Percentiles rank a stretch among this genome's conserved stretches.
These are phyloP conservation scores for Vitis rupestris DNA, from an alignment of 164 flowering plant genomes.

Conservation along the genomic window DNA sequence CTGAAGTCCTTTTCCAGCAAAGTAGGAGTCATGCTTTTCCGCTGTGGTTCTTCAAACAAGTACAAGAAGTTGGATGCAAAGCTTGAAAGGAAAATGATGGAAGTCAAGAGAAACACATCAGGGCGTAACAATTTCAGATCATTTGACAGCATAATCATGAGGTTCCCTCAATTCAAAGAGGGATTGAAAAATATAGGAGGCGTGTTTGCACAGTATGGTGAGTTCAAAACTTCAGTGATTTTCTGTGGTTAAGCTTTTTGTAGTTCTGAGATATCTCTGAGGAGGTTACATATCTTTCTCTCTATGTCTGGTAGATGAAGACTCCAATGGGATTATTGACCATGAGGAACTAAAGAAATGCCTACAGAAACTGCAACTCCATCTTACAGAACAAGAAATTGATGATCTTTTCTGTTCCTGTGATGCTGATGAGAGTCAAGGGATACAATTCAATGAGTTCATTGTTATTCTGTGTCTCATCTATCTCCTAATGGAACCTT, in stretches of 20 bases:
- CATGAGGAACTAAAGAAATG: conserved; percentile 56
- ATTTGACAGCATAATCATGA: conserved; percentile 61
- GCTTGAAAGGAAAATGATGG: conserved; percentile 60
- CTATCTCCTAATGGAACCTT: conserved; percentile 55
- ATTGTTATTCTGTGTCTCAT: conserved; percentile 71
- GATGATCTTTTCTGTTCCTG: conserved; percentile 59
- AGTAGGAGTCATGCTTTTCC: conserved; percentile 39
- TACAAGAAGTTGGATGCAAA: conserved; percentile 50
- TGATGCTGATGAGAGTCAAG: conserved; percentile 55
- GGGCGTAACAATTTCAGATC: conserved; percentile 45
- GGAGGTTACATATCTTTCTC: not conserved
- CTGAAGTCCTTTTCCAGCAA: conserved; percentile 45
- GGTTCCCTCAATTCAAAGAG: conserved; percentile 64
- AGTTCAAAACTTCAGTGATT: conserved; percentile 14
- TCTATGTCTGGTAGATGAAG: conserved; percentile 44
- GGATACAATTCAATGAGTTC: conserved; percentile 71
- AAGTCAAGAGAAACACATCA: conserved; percentile 41
- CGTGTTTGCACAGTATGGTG: conserved; percentile 69
- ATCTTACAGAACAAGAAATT: conserved; percentile 48
- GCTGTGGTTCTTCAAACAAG: conserved; percentile 36
- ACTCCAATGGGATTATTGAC: conserved; percentile 58
- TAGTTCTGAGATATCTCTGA: not conserved
- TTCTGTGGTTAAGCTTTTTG: not conserved
- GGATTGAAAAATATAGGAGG: conserved; percentile 45
- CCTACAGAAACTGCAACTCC: conserved; percentile 46